A percentile compares a stretch with the other conserved stretches of the same genome.
Conservation (phyloP, 176 grass and related monocot genomes). For the Triticum monococcum region DNA sequence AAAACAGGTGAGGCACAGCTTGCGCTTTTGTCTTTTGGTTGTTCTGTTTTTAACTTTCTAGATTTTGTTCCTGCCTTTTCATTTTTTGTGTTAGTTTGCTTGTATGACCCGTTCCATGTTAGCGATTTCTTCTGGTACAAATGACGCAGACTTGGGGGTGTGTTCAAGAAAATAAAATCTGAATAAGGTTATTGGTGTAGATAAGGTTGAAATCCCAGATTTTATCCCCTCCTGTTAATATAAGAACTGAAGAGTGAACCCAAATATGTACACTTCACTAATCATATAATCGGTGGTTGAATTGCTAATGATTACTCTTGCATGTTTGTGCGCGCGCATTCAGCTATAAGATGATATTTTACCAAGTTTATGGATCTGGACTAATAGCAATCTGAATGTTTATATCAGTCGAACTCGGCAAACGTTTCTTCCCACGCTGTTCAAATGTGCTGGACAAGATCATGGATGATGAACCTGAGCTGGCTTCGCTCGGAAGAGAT, state of each 20-base stretch:
- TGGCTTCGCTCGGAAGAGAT: conserved; percentile 36
- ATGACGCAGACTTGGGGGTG: no score
- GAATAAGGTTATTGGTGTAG: not conserved
- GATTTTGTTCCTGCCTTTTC: not conserved
- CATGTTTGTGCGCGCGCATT: not conserved
- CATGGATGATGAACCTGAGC: conserved; percentile 65
- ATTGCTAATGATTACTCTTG: not conserved
- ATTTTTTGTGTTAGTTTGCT: no score
- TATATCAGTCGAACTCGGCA: conserved; percentile 75
- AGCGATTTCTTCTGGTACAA: no score
- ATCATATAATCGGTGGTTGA: not conserved
- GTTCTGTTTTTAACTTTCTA: not conserved
- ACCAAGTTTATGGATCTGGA: not conserved
- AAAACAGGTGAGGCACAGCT: conserved; percentile 58
- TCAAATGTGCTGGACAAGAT: conserved; percentile 55
- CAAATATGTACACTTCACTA: not conserved
- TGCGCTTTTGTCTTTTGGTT: not conserved
- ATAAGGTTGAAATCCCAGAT: not conserved
- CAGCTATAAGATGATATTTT: not conserved
- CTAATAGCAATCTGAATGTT: conserved; percentile 13
- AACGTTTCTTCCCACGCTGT: conserved; percentile 78
- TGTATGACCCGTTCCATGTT: no score
- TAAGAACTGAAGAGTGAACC: not conserved
- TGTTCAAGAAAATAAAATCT: no score
- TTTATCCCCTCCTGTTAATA: not conserved